phyloP scores from a whole-genome alignment of 306 rosid species.

The Neltuma alba region DNA sequence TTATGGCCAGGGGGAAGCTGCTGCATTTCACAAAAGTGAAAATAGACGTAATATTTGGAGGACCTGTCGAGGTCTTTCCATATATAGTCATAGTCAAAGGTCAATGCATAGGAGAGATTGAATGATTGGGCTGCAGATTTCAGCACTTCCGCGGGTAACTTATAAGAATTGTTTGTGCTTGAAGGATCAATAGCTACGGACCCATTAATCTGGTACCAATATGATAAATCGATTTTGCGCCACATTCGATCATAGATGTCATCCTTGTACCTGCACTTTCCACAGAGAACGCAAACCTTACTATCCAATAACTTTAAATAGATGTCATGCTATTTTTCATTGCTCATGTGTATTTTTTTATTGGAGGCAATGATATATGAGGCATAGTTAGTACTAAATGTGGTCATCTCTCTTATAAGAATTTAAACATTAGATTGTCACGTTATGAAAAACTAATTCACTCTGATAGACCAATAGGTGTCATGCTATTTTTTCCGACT shows the following conservation, averaged over 20 bases:
- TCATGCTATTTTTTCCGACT: no score
- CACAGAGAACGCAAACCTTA: no score
- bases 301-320: no score
- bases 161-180: neutral
- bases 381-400: no score
- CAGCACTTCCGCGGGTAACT: neutral
- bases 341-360: no score
- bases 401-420: no score
- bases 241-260: neutral
- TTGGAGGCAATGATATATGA: no score
- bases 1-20: constrained; percentile 9
- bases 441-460: no score
- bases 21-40: constrained; percentile 41
- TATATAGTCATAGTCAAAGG: neutral
- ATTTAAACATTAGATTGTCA: no score
- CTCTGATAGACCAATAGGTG: no score
- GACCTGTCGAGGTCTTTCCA: neutral
- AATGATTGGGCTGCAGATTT: neutral
- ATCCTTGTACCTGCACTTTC: neutral
- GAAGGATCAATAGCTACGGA: neutral
- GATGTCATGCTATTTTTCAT: no score
- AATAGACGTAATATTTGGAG: constrained; percentile 22
- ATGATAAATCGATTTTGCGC: neutral
- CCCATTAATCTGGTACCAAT: neutral
- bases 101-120: neutral